These are phyloP conservation scores for Babjeviella inositovora DNA, from an alignment of 805 yeast genomes.

Conservation along the genomic window DNA sequence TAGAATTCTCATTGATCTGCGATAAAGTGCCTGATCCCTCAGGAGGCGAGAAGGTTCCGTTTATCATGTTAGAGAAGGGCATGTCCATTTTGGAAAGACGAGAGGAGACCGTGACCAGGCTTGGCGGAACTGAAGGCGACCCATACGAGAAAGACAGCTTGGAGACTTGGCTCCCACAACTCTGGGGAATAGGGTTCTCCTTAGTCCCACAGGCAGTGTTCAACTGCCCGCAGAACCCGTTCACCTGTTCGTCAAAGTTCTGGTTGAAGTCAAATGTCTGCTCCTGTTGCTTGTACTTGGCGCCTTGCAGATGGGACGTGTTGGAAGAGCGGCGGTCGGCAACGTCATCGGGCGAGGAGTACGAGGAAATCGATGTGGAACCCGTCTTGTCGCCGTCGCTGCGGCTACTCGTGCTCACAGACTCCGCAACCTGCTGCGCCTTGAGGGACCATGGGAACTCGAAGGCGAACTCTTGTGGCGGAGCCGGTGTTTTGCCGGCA, in stretches of 20 bases:
- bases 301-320: too few relatives aligned
- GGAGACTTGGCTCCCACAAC: slow-evolving; percentile 3
- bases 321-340: too few relatives aligned
- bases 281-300: too few relatives aligned
- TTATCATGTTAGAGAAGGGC: too few relatives aligned
- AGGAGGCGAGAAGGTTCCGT: too few relatives aligned
- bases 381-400: slow-evolving; percentile 1
- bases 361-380: slow-evolving; percentile 1
- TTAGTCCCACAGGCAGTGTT: slow-evolving; percentile 74
- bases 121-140: slow-evolving; percentile 6
- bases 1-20: too few relatives aligned
- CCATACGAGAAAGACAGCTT: too few relatives aligned
- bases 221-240: slow-evolving; percentile 62
- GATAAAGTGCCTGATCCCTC: too few relatives aligned
- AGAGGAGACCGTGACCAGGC: slow-evolving; percentile 2
- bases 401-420: neutral
- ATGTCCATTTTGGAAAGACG: too few relatives aligned
- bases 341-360: neutral
- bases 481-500: too few relatives aligned
- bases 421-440: slow-evolving; percentile 1
- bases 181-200: slow-evolving; percentile 51
- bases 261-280: too few relatives aligned
- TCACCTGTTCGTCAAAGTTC: slow-evolving; percentile 57
- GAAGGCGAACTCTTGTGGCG: slow-evolving; percentile 19
- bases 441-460: slow-evolving; percentile 47